A percentile compares a stretch with the other conserved stretches of the same genome.
Evolutionary conservation across 306 rosid genomes (phyloP).

Genomic region (Cucurbita moschata): DNA sequence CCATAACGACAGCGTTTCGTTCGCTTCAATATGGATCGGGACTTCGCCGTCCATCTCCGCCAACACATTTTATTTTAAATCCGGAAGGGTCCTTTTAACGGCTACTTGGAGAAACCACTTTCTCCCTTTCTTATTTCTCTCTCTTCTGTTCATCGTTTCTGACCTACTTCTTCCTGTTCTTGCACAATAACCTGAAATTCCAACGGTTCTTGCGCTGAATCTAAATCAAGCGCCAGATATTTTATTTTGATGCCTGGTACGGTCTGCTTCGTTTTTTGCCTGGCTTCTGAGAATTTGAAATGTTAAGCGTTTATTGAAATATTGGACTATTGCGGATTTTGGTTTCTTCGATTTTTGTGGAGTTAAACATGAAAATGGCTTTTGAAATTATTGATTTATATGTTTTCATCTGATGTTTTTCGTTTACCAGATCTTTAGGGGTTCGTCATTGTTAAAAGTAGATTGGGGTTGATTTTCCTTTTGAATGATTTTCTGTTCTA

Average conservation of each 20-base stretch:
- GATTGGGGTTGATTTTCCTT: neutral
- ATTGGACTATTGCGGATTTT: neutral
- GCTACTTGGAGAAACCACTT: slow-evolving; percentile 17
- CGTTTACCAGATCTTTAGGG: neutral
- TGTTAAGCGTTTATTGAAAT: neutral
- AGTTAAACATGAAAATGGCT: neutral
- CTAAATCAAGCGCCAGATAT: slow-evolving; percentile 11
- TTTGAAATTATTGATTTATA: neutral
- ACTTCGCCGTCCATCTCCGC: slow-evolving; percentile 7
- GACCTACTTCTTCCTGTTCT: slow-evolving; percentile 1
- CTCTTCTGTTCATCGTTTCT: slow-evolving; percentile 8
- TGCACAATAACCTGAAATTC: slow-evolving; percentile 12
- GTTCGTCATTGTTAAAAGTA: neutral
- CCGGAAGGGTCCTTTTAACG: slow-evolving; percentile 14
- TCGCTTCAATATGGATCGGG: neutral
- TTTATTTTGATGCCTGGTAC: slow-evolving; percentile 23
- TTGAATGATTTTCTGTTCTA: neutral
- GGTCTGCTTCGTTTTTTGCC: slow-evolving; percentile 16
- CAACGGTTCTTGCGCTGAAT: slow-evolving; percentile 1
- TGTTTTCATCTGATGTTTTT: neutral
- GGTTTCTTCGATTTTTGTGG: neutral
- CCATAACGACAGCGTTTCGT: neutral
- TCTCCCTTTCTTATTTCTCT: neutral
- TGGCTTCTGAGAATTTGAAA: slow-evolving; percentile 5
- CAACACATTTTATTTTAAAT: slow-evolving; percentile 2